Evolutionary conservation across 1,139 yeast genomes (phyloP).

Genomic region (Yamadazyma friedrichii): DNA sequence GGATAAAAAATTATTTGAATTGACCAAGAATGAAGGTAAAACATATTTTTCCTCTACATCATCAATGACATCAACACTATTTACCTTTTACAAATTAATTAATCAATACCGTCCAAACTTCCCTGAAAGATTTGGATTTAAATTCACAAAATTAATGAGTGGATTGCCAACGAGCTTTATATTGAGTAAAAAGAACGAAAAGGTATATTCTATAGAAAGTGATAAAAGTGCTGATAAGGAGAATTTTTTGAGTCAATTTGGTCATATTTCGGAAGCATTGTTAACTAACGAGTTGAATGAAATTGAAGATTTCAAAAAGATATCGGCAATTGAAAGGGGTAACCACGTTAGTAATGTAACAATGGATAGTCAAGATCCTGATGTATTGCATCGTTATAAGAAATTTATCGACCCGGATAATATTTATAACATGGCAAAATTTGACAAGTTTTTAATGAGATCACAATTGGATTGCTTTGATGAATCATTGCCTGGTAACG

Average conservation of each 20-base stretch:
- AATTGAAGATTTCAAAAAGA: conserved; percentile 29
- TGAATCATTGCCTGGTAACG: conserved; percentile 78
- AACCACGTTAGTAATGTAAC: background rate
- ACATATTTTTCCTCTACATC: conserved; percentile 80
- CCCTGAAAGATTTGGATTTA: conserved; percentile 29
- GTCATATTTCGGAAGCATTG: conserved; percentile 73
- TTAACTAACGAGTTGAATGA: conserved; percentile 58
- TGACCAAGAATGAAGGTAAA: conserved; percentile 43
- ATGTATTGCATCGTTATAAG: conserved; percentile 9
- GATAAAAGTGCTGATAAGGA: conserved; percentile 72
- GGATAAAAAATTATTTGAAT: conserved; percentile 50
- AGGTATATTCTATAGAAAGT: conserved; percentile 62
- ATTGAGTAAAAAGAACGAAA: conserved; percentile 26
- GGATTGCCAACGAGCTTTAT: conserved; percentile 41
- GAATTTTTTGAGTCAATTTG: conserved; percentile 71
- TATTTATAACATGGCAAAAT: conserved; percentile 68
- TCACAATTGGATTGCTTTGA: conserved; percentile 90
- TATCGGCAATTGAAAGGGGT: conserved; percentile 4
- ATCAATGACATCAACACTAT: conserved; percentile 74
- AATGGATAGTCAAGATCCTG: background rate
- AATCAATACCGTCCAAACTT: conserved; percentile 39
- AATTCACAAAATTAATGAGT: conserved; percentile 32
- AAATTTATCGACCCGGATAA: conserved; percentile 20
- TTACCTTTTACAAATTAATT: conserved; percentile 75
- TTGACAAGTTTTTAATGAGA: conserved; percentile 73